These are phyloP conservation scores for Ophiostoma ips DNA, from an alignment of 2,329 filamentous ascomycete species.

Conservation along the genomic window DNA sequence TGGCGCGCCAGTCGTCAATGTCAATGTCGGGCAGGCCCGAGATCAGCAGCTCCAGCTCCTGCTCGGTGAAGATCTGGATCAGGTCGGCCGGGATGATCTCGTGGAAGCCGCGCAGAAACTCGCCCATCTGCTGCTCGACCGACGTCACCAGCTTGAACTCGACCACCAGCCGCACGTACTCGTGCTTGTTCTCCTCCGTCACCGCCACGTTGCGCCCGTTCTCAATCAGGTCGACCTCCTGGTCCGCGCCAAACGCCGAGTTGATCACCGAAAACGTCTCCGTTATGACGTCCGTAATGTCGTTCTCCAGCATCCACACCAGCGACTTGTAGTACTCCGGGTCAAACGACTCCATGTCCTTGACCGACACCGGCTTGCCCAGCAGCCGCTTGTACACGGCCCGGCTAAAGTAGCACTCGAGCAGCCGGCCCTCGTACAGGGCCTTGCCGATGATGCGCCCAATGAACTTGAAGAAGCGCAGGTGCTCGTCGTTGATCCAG, in stretches of 20 bases:
- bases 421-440: slow-evolving; percentile 84
- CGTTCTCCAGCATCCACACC: slow-evolving; percentile 96
- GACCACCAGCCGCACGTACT: slow-evolving; percentile 88
- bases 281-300: slow-evolving; percentile 94
- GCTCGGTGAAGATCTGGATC: slow-evolving; percentile 95
- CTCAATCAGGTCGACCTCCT: slow-evolving; percentile 72
- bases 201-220: slow-evolving; percentile 86
- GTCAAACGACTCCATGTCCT: slow-evolving; percentile 98
- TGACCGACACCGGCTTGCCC: slow-evolving; percentile 87
- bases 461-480: slow-evolving; percentile 99
- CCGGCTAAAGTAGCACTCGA: slow-evolving; percentile 97
- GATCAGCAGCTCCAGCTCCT: slow-evolving; percentile 91
- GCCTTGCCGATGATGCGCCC: slow-evolving; percentile 97
- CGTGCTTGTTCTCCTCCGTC: slow-evolving; percentile 96
- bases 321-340: slow-evolving; percentile 98
- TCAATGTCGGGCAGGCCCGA: slow-evolving; percentile 96
- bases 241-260: slow-evolving; percentile 82
- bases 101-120: slow-evolving; percentile 92
- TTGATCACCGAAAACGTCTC: slow-evolving; percentile 93
- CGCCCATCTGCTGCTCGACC: slow-evolving; percentile 84
- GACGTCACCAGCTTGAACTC: slow-evolving; percentile 87
- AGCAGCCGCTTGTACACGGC: slow-evolving; percentile 97
- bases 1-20: slow-evolving; percentile 97
- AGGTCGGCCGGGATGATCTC: slow-evolving; percentile 93
- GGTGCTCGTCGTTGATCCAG: slow-evolving; percentile 84